Base-by-base conservation (phyloP, 495 filamentous ascomycete species). In the Diplogelasinospora grovesii region DNA sequence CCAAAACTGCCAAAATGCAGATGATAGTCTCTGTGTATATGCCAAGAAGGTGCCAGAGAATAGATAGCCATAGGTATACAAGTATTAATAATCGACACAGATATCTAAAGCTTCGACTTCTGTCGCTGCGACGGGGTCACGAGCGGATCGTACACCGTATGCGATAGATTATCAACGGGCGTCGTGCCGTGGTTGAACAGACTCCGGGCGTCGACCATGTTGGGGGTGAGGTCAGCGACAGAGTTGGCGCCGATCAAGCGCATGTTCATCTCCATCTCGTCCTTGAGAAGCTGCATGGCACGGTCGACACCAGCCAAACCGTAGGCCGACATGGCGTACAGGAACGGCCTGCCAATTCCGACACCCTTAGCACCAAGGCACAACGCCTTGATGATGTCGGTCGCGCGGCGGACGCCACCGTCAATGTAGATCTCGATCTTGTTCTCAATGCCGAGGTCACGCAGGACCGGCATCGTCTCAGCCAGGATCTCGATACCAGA, bases 201-300 rank as follows among this genome's bases (percentile, higher is more conserved):
- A 0, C 81, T 83, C 35, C 86, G 73, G 0, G 75, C 75, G 61
- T 97, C 92, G 36, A 98, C 54, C 56, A 97, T 44, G 9, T 74
- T 77, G 5, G 88, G 81, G 42, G 81, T 86, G 37, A 98, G 63
- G 39, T 98, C 81, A 24, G 75, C 81, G 16, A 98, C 58, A 26
- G 55, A 78, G 1, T 70, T 73, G 21, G 78, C 83, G 10, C 92
- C 92, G 50, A 97, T 87, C 47, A 98, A 68, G 7, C 93, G 77
- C 92, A 98, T 97, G 52, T 86, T 86, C 90, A 97, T 95, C 71
- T 90, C 89, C 81, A 98, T 88, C 74, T 98, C 92, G 57, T 97
- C 92, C 70, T 86, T 93, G 44, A 98, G 76, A 48, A 98, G 69
- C 66, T 90, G 85, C 82, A 96, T 95, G 15, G 90, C 92, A 11